These are phyloP conservation scores for Stenocarpella maydis DNA, from an alignment of 2,329 filamentous ascomycete species.

Conservation along the genomic window DNA sequence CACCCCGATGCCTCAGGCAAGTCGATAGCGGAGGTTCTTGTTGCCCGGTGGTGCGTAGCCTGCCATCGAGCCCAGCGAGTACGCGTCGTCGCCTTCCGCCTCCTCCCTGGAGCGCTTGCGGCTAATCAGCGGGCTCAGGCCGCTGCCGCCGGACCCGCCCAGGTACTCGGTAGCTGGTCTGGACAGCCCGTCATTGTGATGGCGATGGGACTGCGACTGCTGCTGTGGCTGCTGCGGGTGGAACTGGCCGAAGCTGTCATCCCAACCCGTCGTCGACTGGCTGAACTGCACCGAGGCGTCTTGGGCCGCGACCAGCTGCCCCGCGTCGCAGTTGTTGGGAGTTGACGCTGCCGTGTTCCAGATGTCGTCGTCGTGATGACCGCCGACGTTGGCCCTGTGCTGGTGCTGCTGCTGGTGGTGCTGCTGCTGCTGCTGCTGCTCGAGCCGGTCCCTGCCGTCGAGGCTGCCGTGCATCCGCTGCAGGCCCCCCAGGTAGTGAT, in stretches of 20 bases:
- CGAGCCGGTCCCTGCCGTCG: not conserved
- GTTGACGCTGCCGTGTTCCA: slow-evolving; percentile 28
- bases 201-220: slow-evolving; percentile 10
- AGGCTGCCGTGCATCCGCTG: slow-evolving; percentile 21
- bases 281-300: slow-evolving; percentile 23
- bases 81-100: slow-evolving; percentile 27
- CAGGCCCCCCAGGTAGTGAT: slow-evolving; percentile 27
- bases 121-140: slow-evolving; percentile 28
- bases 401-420: slow-evolving; percentile 3
- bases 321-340: slow-evolving; percentile 14
- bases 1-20: slow-evolving; percentile 5
- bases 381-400: slow-evolving; percentile 4
- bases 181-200: slow-evolving; percentile 16
- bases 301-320: slow-evolving; percentile 1
- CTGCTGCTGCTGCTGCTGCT: slow-evolving; percentile 8
- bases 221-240: slow-evolving; percentile 25
- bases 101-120: slow-evolving; percentile 32
- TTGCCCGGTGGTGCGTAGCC: slow-evolving; percentile 27
- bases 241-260: slow-evolving; percentile 25
- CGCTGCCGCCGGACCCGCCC: slow-evolving; percentile 10
- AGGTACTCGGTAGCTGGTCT: slow-evolving; percentile 25
- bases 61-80: slow-evolving; percentile 26
- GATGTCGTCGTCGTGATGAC: slow-evolving; percentile 14
- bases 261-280: slow-evolving; percentile 26
- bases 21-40: slow-evolving; percentile 21